Conservation (phyloP, 805 yeast species). For the Metschnikowia lunata region DNA sequence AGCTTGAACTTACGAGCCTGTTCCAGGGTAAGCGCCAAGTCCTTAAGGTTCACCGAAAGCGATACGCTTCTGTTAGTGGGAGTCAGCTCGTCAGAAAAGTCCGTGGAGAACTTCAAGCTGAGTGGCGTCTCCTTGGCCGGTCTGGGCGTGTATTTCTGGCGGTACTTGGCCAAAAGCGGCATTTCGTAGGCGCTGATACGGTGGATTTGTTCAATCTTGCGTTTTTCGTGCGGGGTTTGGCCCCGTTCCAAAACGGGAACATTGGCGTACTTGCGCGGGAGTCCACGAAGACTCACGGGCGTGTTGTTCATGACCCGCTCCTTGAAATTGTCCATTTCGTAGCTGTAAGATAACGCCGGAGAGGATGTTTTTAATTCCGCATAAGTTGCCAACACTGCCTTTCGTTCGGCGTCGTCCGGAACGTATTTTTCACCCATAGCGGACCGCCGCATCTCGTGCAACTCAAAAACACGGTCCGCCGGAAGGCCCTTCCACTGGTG, state of each 20-base stretch:
- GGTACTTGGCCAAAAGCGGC: slow-evolving; percentile 75
- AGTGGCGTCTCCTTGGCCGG: slow-evolving; percentile 47
- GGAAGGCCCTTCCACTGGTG: slow-evolving; percentile 68
- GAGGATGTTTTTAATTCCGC: slow-evolving; percentile 24
- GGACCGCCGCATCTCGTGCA: slow-evolving; percentile 56
- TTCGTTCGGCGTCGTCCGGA: slow-evolving; percentile 62
- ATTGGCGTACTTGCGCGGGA: slow-evolving; percentile 36
- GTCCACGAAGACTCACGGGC: slow-evolving; percentile 32
- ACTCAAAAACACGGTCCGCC: slow-evolving; percentile 54
- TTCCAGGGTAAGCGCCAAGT: slow-evolving; percentile 47
- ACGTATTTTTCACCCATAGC: slow-evolving; percentile 49
- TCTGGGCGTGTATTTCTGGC: slow-evolving; percentile 60
- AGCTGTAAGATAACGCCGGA: slow-evolving; percentile 38
- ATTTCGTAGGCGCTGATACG: slow-evolving; percentile 89
- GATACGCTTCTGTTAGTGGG: slow-evolving; percentile 63
- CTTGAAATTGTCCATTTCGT: slow-evolving; percentile 40
- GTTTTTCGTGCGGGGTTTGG: slow-evolving; percentile 43
- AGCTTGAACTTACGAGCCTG: slow-evolving; percentile 73
- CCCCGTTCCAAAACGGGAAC: slow-evolving; percentile 34
- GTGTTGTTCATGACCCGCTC: slow-evolving; percentile 41
- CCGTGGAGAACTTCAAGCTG: slow-evolving; percentile 59
- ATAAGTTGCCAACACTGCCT: slow-evolving; percentile 48
- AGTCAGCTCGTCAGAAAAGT: slow-evolving; percentile 73
- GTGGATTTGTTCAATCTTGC: slow-evolving; percentile 71
- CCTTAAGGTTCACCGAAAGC: slow-evolving; percentile 47